Evolutionary conservation across 225 moss, liverwort and hornwort species (phyloP), one percentile per base, ranked within the genome.

Genomic region (Asterella californica): DNA sequence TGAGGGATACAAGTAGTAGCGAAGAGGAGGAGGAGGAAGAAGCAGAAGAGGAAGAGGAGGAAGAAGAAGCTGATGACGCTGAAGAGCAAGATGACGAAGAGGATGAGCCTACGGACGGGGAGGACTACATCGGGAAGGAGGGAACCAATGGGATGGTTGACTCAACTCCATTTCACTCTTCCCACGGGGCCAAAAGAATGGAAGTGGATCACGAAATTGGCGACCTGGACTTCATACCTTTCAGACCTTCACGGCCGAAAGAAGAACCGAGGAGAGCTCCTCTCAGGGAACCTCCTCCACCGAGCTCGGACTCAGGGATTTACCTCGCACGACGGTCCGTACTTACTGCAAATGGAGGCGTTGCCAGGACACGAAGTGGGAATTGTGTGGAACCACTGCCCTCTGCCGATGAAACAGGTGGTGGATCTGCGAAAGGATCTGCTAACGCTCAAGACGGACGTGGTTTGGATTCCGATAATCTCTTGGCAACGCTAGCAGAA

Each of bases 401-500:
- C 48, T 50, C 80, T 66, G 59, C 77, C 47, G 45, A 62, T 11
- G 78, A 79, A 69, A 57, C 75, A 24, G 70, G 79, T 76, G 33
- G 21, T 54, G 65, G 68, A 32, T 38, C 82, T 71, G 55, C 21
- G 30, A 84, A 66, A 67, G 79, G 36, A 53, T 70, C 49, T 17
- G 81, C 82, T 59, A 82, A 37, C 46, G 37, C 81, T 18, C 66
- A 83, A 38, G 82, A 78, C 37, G 85, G 80, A 27, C 82, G 80
- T 36, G 74, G 57, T 30, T 69, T 76, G 62, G 59, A 10, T 8
- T 6, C 70, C 29, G 91, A 90, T 21, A 91, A 88, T 54, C 87
- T 90, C 0, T 81, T 99, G 79, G 91, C 90, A 76, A 93, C 94
- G 18, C 85, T 99, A 67, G 94, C 94, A 67, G 94, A 94, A 83